Conservation (phyloP, 257 asterid genomes). For the Solanum microdontum region DNA sequence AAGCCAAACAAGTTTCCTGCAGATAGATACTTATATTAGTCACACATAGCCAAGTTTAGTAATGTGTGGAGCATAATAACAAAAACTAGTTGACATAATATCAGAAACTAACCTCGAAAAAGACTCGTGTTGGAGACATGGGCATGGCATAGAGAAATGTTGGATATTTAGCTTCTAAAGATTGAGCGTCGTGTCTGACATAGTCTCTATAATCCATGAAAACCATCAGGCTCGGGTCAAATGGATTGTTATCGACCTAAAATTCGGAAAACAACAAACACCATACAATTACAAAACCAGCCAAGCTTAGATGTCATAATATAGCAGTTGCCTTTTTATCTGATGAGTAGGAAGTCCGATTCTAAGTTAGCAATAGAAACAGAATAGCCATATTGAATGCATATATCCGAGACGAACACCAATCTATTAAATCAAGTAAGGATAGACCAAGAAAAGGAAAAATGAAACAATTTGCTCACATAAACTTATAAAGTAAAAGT, state of each 20-base stretch:
- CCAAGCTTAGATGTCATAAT: neutral
- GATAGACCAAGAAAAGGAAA: neutral
- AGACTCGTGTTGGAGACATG: constrained; percentile 73
- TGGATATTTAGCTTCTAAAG: constrained; percentile 64
- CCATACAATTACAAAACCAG: neutral
- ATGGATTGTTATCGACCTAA: constrained; percentile 96
- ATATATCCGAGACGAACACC: neutral
- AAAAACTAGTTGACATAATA: neutral
- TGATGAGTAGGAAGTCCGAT: neutral
- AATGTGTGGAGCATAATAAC: neutral
- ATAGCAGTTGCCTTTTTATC: neutral
- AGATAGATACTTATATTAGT: constrained; percentile 2
- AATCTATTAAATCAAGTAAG: neutral
- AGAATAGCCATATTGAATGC: neutral
- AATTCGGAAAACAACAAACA: neutral
- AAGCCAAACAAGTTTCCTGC: constrained; percentile 97
- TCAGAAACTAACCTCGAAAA: constrained; percentile 64
- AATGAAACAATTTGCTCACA: neutral
- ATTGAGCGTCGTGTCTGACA: constrained; percentile 32
- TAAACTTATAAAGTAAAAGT: neutral
- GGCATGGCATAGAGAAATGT: constrained; percentile 98
- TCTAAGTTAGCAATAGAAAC: neutral
- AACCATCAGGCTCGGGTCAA: constrained; percentile 85
- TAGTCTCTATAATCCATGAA: constrained; percentile 97
- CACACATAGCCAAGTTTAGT: neutral